Evolutionary conservation across 768 basidiomycete genomes (phyloP).

Genomic region (Suillus weaverae): DNA sequence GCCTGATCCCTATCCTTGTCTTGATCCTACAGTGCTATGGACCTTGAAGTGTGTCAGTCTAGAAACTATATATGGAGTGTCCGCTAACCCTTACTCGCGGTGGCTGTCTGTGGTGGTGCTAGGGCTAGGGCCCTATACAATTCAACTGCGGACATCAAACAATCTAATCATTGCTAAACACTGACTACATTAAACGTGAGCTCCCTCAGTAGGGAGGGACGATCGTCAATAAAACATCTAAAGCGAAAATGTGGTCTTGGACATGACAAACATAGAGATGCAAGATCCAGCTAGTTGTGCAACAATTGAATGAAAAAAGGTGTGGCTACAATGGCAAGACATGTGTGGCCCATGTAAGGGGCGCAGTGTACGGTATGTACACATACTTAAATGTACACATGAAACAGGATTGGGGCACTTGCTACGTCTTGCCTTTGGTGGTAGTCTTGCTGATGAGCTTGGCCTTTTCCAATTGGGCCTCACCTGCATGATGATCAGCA

Average conservation of each 20-base stretch:
- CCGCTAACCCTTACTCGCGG: background rate
- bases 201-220: background rate
- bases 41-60: background rate
- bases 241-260: background rate
- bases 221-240: constrained; percentile 1
- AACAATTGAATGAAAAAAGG: constrained; percentile 1
- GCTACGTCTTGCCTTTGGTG: constrained; percentile 64
- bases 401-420: background rate
- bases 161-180: background rate
- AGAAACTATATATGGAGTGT: background rate
- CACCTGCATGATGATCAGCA: constrained; percentile 46
- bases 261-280: constrained; percentile 2
- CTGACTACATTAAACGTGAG: background rate
- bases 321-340: constrained; percentile 5
- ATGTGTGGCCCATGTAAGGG: constrained; percentile 8
- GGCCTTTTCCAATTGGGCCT: constrained; percentile 87
- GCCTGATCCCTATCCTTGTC: too few species aligned
- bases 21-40: background rate
- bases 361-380: constrained; percentile 2
- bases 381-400: background rate
- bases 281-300: constrained; percentile 9
- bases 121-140: background rate
- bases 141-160: background rate
- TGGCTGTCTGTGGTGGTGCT: too few species aligned
- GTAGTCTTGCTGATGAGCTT: constrained; percentile 88